Percentiles rank a stretch among this genome's conserved stretches.
These are phyloP conservation scores for Amylocystis lapponica DNA, from an alignment of 768 basidiomycete genomes.

Conservation along the genomic window DNA sequence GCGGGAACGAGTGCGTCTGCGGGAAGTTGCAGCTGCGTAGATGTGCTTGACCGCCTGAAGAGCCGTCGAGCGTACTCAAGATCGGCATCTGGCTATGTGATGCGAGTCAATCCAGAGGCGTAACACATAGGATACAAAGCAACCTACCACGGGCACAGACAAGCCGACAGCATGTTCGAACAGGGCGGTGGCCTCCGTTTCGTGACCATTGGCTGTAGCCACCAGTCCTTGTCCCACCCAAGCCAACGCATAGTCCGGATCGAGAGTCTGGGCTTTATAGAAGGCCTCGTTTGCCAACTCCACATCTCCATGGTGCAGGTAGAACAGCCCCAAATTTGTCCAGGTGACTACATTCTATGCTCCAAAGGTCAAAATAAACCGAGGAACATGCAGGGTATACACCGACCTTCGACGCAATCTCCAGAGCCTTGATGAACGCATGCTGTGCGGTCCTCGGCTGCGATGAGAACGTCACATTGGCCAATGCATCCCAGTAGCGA, in stretches of 20 bases:
- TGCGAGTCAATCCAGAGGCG: conserved; percentile 9
- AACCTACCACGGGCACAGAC: conserved; percentile 49
- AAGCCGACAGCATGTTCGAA: conserved; percentile 70
- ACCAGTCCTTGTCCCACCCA: conserved; percentile 90
- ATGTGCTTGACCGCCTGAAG: conserved; percentile 38
- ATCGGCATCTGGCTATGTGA: conserved; percentile 69
- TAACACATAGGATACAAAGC: neutral
- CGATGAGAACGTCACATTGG: conserved; percentile 58
- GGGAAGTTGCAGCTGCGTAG: conserved; percentile 11
- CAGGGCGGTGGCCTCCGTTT: conserved; percentile 56
- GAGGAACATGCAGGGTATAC: conserved; percentile 1
- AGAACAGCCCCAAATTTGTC: conserved; percentile 87
- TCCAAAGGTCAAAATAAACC: neutral
- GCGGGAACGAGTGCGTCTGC: conserved; percentile 58
- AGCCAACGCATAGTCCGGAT: conserved; percentile 82
- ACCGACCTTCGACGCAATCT: conserved; percentile 75
- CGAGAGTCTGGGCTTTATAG: conserved; percentile 81
- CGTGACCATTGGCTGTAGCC: conserved; percentile 53
- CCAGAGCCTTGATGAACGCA: conserved; percentile 84
- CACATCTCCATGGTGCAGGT: conserved; percentile 69
- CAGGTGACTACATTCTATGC: conserved; percentile 67
- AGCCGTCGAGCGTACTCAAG: conserved; percentile 63
- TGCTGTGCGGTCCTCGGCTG: conserved; percentile 82
- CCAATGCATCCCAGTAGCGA: conserved; percentile 79
- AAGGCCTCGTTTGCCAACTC: conserved; percentile 86